Base-by-base conservation (phyloP, 75 land plant species). In the Sequoiadendron giganteum region DNA sequence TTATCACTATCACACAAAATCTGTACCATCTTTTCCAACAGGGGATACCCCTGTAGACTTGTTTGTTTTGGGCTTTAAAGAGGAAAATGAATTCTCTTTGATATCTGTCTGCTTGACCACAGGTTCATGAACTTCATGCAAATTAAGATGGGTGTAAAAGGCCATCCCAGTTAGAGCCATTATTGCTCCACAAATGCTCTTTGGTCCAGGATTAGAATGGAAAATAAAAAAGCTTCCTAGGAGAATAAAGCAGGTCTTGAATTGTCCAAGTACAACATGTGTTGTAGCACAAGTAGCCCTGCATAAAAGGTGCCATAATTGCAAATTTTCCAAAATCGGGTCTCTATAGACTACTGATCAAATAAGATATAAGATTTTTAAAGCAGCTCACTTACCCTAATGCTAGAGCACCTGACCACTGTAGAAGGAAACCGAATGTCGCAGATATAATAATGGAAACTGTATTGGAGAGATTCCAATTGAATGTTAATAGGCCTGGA, bases 391-490 rank as follows among this genome's bases (percentile, higher is more conserved):
- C 93, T 88, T 89, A 97, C 99, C 99, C 99, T 78, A 97, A 93
- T 38, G 99, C 99, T 56, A 97, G 84, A 61, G 99, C 99, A 54
- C 99, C 99, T 78, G 99, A 97, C 97, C 95, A 96, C 58, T 97
- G 99, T 36, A 97, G 92, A 45, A 97, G 90, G 90, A 97, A 97
- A 10, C 99, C 99, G 55, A 97, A 89, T 34, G 92, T 30, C 52
- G 97, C 97, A n/a, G 99, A 97, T 32, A 91, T 30, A 47, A 95
- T 84, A 75, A 97, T 94, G 13, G 93, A 95, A 30, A 86, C 4
- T 14, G 93, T 88, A 70, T 95, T 95, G 83, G 36, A 52, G 14
- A 90, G 49, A 87, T 88, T 90, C 99, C 99, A 97, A 52, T 91
- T 34, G 48, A 97, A 97, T n/a, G 93, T 88, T 15, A 97, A 73